Evolutionary conservation across 345 rosid species (phyloP).

Genomic region (Psidium friedrichsthalianum): DNA sequence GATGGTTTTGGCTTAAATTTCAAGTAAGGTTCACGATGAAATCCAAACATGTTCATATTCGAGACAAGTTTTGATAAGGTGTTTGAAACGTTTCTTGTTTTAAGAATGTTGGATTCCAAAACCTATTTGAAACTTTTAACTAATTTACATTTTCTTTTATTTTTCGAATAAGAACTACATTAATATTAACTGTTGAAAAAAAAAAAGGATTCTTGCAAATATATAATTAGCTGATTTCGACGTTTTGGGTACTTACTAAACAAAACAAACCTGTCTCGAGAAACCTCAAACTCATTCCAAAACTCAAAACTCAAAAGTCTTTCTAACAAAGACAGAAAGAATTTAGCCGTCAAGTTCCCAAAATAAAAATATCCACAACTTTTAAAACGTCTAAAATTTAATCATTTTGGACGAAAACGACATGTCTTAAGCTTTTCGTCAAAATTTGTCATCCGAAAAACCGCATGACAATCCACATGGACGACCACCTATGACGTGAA

Average conservation of each 20-base stretch:
- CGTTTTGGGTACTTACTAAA: background rate
- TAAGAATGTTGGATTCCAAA: background rate
- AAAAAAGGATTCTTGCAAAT: background rate
- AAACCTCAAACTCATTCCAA: background rate
- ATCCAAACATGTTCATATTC: no score
- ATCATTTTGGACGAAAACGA: background rate
- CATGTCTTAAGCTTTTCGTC: background rate
- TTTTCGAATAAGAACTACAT: background rate
- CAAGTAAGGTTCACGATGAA: no score
- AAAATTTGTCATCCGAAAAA: background rate
- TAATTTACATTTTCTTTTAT: background rate
- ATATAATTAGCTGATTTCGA: background rate
- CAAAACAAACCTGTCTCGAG: background rate
- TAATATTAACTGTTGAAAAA: background rate
- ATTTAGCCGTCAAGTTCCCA: background rate
- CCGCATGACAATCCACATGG: background rate
- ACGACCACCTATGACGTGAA: background rate
- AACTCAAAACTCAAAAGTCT: background rate
- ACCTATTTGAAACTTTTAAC: background rate
- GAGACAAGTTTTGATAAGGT: background rate
- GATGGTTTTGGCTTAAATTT: no score
- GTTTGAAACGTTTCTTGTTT: background rate
- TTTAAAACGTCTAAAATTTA: background rate
- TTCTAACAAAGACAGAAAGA: background rate
- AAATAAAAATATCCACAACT: background rate